phyloP scores from a whole-genome alignment of 257 asterid genomes.

The Gynochthodes officinalis region DNA sequence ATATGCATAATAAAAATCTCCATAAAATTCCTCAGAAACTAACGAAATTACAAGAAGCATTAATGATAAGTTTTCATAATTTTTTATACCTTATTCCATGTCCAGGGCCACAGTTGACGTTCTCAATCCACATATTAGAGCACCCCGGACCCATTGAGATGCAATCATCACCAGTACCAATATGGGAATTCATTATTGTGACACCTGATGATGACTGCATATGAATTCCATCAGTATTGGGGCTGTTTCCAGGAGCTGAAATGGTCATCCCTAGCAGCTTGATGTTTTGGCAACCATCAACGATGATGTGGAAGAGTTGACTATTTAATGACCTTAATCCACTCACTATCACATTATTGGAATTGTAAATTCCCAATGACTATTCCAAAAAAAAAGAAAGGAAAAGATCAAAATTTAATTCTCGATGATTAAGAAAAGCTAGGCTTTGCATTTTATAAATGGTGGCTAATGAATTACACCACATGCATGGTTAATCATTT shows the following conservation, averaged over 20 bases:
- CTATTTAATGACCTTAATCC: slow-evolving; percentile 53
- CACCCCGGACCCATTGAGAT: slow-evolving; percentile 57
- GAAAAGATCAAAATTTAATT: neutral
- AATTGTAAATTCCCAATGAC: slow-evolving; percentile 53
- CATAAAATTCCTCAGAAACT: too few species aligned
- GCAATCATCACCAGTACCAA: slow-evolving; percentile 65
- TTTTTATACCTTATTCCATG: slow-evolving; percentile 62
- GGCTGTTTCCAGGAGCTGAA: slow-evolving; percentile 51
- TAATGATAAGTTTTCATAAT: too few species aligned
- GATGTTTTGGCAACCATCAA: slow-evolving; percentile 40
- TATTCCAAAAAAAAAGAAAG: slow-evolving; percentile 1
- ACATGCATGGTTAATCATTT: too few species aligned
- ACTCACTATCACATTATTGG: slow-evolving; percentile 38
- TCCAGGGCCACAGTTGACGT: slow-evolving; percentile 65
- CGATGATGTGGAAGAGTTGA: slow-evolving; percentile 50
- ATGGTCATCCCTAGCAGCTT: slow-evolving; percentile 32
- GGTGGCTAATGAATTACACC: too few species aligned
- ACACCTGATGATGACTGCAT: slow-evolving; percentile 39
- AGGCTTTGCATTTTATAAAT: too few species aligned
- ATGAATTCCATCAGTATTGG: slow-evolving; percentile 66
- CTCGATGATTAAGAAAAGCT: neutral
- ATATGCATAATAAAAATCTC: too few species aligned
- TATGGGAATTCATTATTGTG: slow-evolving; percentile 34
- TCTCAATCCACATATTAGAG: slow-evolving; percentile 52
- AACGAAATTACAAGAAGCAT: too few species aligned